phyloP scores from a whole-genome alignment of 1,139 yeast species.

The Candida mesenterica region DNA sequence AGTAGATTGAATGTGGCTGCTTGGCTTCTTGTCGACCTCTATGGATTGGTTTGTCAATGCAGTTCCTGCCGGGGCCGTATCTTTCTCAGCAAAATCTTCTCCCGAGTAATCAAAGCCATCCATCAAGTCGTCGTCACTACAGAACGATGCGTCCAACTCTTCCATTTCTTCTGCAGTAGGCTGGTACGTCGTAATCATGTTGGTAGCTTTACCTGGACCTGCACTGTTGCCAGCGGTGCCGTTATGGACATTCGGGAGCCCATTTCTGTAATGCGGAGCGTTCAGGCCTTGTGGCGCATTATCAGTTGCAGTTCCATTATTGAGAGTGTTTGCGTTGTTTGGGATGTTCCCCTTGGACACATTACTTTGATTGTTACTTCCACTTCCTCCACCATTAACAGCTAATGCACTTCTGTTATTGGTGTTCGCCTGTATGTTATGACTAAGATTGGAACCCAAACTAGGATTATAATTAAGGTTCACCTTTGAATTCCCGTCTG shows the following conservation, averaged over 20 bases:
- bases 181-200: constrained; percentile 10
- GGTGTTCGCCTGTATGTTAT: neutral
- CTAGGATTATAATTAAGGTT: neutral
- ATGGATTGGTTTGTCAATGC: neutral
- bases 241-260: constrained; percentile 1
- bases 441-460: neutral
- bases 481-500: neutral
- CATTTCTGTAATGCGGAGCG: too few relatives aligned
- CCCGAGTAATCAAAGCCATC: constrained; percentile 10
- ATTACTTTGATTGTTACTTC: too few relatives aligned
- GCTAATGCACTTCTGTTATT: neutral
- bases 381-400: too few relatives aligned
- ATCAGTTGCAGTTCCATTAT: neutral
- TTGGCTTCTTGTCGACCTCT: too few relatives aligned
- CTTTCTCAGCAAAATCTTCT: neutral
- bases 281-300: too few relatives aligned
- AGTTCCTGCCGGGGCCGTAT: neutral
- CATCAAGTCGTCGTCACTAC: constrained; percentile 55
- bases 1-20: constrained; percentile 2
- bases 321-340: neutral
- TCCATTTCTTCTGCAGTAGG: constrained; percentile 27
- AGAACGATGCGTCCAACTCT: constrained; percentile 64
- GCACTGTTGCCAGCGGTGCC: constrained; percentile 1
- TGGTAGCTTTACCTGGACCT: neutral
- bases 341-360: too few relatives aligned